Evolutionary conservation across 192 early-diverging fungal genomes (phyloP), one percentile per base, ranked within the genome.

Genomic region (Linnemannia exigua): DNA sequence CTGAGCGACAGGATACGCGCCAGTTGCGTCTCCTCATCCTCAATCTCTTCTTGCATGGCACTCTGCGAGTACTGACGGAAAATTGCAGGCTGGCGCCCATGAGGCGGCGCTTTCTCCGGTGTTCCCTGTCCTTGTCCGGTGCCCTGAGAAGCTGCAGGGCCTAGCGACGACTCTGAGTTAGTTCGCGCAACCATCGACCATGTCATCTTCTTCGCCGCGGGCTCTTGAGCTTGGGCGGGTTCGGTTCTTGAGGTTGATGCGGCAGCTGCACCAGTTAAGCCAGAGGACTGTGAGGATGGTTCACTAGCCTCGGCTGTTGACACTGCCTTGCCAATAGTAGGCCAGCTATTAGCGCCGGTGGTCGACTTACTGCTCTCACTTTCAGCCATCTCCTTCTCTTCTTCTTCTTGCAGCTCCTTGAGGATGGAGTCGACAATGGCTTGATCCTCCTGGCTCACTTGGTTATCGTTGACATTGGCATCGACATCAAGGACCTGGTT

Each of bases 1-100:
- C 78, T 80, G 22, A 86, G 50, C 1, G 84, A 86, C 58, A 86
- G 63, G 66, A 86, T 80, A 41, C 84, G 84, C 3, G 84, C 84
- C 36, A 86, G 50, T 47, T 73, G 78, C 36, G 79, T 86, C 12
- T 80, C 84, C 35, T 86, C 84, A 19, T 86, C 84, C 67, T 86
- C 84, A 68, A 76, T 74, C 50, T 86, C 75, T 20, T 80, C 78
- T 20, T 80, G 84, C 12, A 58, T n/a, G 8, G 70, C 70, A 11
- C 61, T 37, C 7, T 28, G 67, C 25, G 71, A 36, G 28, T 86
- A 86, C 50, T 79, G 63, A 46, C 68, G 79, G 70, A 86, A 80
- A 19, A 86, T 69, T 12, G 70, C 67, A 33, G 74, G 78, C 37
- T 63, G 67, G 22, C 66, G 48, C 7, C 41, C 67, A 15, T 17